phyloP scores from a whole-genome alignment of 352 stramenopile species.

The Phytophthora syringae region DNA sequence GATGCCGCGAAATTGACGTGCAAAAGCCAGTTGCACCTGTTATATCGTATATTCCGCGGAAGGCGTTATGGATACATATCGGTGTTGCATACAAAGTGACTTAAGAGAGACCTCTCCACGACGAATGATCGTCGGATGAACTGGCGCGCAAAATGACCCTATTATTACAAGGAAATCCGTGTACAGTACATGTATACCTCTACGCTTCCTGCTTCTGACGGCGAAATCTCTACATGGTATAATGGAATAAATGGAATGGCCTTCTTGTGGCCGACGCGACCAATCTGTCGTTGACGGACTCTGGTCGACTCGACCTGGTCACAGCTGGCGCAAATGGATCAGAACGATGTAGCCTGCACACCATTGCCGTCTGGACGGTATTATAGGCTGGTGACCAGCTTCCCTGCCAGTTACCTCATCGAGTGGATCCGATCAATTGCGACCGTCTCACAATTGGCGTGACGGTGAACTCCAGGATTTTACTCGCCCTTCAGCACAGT shows the following conservation, averaged over 20 bases:
- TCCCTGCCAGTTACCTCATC: not conserved
- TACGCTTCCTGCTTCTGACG: no score
- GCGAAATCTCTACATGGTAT: no score
- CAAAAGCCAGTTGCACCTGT: not conserved
- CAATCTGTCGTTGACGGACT: no score
- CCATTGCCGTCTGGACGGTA: not conserved
- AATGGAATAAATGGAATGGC: no score
- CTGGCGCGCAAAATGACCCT: no score
- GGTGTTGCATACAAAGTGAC: not conserved
- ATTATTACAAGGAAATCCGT: no score
- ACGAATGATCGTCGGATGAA: constrained; percentile 14
- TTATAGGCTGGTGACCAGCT: not conserved
- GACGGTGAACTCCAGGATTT: not conserved
- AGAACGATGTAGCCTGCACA: not conserved
- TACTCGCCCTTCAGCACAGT: constrained; percentile 13
- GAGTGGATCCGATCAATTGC: no score
- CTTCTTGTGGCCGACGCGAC: no score
- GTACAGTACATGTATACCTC: no score
- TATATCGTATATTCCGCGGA: not conserved
- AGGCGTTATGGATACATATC: not conserved
- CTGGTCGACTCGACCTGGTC: not conserved
- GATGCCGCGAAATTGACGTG: constrained; percentile 5
- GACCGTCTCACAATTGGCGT: no score
- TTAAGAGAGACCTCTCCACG: not conserved
- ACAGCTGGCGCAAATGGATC: constrained; percentile 3